Base-by-base conservation (phyloP, 495 filamentous ascomycete genomes). In the Cladorrhinum samala region DNA sequence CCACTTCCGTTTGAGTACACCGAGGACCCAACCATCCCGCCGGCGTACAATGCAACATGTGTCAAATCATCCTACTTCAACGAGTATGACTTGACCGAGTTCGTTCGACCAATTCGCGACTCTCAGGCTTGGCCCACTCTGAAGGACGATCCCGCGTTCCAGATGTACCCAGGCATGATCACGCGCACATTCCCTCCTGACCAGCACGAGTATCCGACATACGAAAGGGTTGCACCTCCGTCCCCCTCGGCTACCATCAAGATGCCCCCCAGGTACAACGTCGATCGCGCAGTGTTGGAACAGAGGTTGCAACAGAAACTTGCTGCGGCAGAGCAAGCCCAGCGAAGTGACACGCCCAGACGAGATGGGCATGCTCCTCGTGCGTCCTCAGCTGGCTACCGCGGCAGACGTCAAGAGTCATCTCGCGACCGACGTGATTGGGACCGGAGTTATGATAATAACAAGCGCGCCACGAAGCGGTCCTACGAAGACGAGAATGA, bases 41-140 rank as follows among this genome's bases (percentile, higher is more conserved):
- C 69, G 1, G 67, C 68, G n/a, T 75, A 73, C 49, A 65, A 73
- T 53, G 69, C 69, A 9, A 68, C 57, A 36, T 65, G 68, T 36
- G 57, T 80, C 49, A 77, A 71, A 36, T 79, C 74, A 11, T 60
- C 64, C 48, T 80, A 69, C 59, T 72, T 77, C 53, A 70, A 64
- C 13, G 66, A 70, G n/a, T 61, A 68, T 13, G 75, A 78, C 53
- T 27, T 69, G 6, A 64, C 73, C 37, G 75, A 75, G 16, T 78
- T 75, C 49, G 57, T 55, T 2, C 50, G 58, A 42, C 67, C 66
- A 20, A 68, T 80, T 49, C 70, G 76, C 20, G 63, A 70, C 17
- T 68, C 66, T 19, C 49, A 63, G 13, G 54, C 63, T 38, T 82
- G 79, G 79, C 54, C 61, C 18, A 55, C 54, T 17, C 50, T 75